Percentiles rank a stretch among this genome's conserved stretches.
These are phyloP conservation scores for Yamadazyma membranifaciens DNA, from an alignment of 1,139 yeast genomes.

Conservation along the genomic window DNA sequence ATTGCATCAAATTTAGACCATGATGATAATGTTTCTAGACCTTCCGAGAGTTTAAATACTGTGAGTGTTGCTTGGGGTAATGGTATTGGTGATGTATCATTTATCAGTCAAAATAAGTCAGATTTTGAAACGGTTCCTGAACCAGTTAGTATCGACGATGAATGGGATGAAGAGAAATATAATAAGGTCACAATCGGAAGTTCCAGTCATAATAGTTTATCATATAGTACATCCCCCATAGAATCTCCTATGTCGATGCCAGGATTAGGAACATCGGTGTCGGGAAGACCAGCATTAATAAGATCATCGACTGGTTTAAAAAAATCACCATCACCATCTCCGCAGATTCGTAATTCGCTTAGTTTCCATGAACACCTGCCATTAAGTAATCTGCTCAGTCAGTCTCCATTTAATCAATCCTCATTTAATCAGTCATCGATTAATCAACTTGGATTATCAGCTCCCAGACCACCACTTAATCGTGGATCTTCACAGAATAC, in stretches of 20 bases:
- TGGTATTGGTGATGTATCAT: slow-evolving; percentile 45
- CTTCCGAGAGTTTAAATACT: slow-evolving; percentile 53
- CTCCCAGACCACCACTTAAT: slow-evolving; percentile 26
- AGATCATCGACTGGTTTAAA: slow-evolving; percentile 21
- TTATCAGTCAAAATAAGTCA: slow-evolving; percentile 50
- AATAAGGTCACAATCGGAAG: slow-evolving; percentile 18
- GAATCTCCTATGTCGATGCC: slow-evolving; percentile 12
- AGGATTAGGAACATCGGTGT: slow-evolving; percentile 9
- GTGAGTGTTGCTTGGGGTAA: slow-evolving; percentile 58
- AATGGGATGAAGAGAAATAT: slow-evolving; percentile 10
- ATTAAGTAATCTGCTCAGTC: background rate
- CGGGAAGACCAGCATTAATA: slow-evolving; percentile 19
- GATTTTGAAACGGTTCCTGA: slow-evolving; percentile 33
- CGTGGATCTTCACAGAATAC: slow-evolving; percentile 39
- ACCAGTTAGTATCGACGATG: slow-evolving; percentile 11
- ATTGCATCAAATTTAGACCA: slow-evolving; percentile 52
- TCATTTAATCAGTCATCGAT: background rate
- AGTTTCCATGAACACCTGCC: slow-evolving; percentile 11
- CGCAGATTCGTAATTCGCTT: slow-evolving; percentile 13
- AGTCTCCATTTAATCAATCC: background rate
- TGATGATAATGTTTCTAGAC: slow-evolving; percentile 38
- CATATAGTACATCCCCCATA: slow-evolving; percentile 24
- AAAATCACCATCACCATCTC: slow-evolving; percentile 20
- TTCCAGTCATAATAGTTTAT: slow-evolving; percentile 14
- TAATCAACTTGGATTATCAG: background rate